Conservation (phyloP, 2,329 filamentous ascomycete species). For the Malbranchea zuffiana region DNA sequence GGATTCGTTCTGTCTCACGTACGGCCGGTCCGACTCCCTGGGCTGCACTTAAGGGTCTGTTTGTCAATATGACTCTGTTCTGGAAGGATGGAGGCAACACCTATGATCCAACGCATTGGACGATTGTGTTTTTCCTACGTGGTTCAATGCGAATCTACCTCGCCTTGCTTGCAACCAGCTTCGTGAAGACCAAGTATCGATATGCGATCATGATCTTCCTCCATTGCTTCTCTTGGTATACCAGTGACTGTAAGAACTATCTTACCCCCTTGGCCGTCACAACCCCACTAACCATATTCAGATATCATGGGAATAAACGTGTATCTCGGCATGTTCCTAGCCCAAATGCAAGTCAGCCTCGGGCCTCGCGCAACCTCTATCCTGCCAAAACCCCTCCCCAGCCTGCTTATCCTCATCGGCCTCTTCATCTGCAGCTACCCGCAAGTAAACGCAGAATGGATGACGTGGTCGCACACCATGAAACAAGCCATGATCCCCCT, state of each 20-base stretch:
- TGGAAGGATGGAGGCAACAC: slow-evolving; percentile 32
- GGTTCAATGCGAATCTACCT: slow-evolving; percentile 35
- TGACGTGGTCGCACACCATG: slow-evolving; percentile 18
- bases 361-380: slow-evolving; percentile 15
- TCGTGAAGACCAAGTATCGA: slow-evolving; percentile 28
- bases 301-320: slow-evolving; percentile 20
- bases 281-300: neutral
- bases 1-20: slow-evolving; percentile 16
- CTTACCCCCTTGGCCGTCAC: neutral
- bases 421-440: slow-evolving; percentile 19
- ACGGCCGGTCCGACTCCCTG: slow-evolving; percentile 13
- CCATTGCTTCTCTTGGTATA: slow-evolving; percentile 30
- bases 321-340: slow-evolving; percentile 20
- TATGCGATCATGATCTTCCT: slow-evolving; percentile 26
- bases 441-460: slow-evolving; percentile 17
- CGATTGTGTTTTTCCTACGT: slow-evolving; percentile 32
- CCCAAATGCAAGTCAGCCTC: slow-evolving; percentile 18
- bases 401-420: slow-evolving; percentile 16
- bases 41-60: slow-evolving; percentile 12
- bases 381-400: slow-evolving; percentile 15
- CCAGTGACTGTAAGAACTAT: slow-evolving; percentile 15
- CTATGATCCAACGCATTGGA: slow-evolving; percentile 37
- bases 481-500: slow-evolving; percentile 11
- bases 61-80: slow-evolving; percentile 16
- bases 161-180: slow-evolving; percentile 31